Percentiles rank a stretch among this genome's conserved stretches.
These are phyloP conservation scores for Drechslerella coelobrocha DNA, from an alignment of 2,329 filamentous ascomycete genomes.

Conservation along the genomic window DNA sequence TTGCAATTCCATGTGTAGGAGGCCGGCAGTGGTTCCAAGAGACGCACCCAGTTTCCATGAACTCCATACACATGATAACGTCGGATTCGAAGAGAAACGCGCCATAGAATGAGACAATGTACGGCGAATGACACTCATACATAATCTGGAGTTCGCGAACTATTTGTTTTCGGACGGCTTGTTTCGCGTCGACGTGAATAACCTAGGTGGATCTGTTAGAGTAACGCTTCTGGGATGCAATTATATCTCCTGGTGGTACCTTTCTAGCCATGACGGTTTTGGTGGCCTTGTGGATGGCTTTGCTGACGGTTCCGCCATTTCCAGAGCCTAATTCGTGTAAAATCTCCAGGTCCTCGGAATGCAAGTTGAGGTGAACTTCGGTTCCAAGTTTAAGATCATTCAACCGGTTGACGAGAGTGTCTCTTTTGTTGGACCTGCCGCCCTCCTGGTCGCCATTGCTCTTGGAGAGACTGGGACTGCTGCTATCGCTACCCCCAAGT, in stretches of 20 bases:
- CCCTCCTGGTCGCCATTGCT: slow-evolving; percentile 71
- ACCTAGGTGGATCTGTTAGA: slow-evolving; percentile 66
- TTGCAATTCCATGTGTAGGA: slow-evolving; percentile 8
- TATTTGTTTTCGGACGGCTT: slow-evolving; percentile 94
- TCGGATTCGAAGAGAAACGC: slow-evolving; percentile 97
- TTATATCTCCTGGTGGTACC: slow-evolving; percentile 63
- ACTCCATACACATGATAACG: slow-evolving; percentile 99
- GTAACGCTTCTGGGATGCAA: slow-evolving; percentile 48
- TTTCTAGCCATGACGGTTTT: slow-evolving; percentile 98
- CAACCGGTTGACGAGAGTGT: slow-evolving; percentile 64
- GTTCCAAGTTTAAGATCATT: slow-evolving; percentile 89
- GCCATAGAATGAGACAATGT: slow-evolving; percentile 97
- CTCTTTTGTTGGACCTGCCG: slow-evolving; percentile 69
- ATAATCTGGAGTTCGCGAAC: slow-evolving; percentile 97
- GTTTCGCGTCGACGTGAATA: slow-evolving; percentile 97
- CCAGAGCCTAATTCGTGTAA: slow-evolving; percentile 93
- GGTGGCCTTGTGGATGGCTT: slow-evolving; percentile 91
- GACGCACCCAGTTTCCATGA: slow-evolving; percentile 96
- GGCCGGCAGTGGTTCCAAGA: neutral
- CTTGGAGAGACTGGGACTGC: slow-evolving; percentile 73
- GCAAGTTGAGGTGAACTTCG: slow-evolving; percentile 91
- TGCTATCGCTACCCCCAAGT: slow-evolving; percentile 75
- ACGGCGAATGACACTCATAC: slow-evolving; percentile 94
- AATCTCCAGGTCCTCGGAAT: slow-evolving; percentile 88
- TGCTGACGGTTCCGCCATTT: slow-evolving; percentile 97